Conservation (phyloP, 768 basidiomycete genomes). For the Butyriboletus loyo region DNA sequence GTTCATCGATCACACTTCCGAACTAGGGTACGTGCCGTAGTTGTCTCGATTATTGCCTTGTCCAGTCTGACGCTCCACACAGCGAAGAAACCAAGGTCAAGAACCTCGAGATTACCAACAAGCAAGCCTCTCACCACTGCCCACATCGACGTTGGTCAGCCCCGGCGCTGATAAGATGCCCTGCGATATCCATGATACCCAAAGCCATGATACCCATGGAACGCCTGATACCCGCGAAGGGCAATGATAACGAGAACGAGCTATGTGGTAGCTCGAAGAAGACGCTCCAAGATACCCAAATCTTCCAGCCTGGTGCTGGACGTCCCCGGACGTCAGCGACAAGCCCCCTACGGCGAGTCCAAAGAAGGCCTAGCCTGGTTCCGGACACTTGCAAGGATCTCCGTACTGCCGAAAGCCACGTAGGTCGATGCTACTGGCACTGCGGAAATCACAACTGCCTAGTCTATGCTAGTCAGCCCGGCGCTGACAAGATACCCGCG, state of each 20-base stretch:
- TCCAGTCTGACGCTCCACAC: neutral
- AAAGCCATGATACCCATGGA: neutral
- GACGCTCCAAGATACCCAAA: neutral
- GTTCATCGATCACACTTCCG: neutral
- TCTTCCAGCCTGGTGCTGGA: neutral
- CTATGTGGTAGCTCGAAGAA: neutral
- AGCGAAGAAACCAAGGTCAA: neutral
- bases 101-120: neutral
- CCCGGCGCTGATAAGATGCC: slow-evolving; percentile 4
- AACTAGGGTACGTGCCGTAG: slow-evolving; percentile 1
- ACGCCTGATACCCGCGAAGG: neutral
- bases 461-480: neutral
- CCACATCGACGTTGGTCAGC: neutral
- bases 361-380: neutral
- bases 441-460: neutral
- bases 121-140: neutral
- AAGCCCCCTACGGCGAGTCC: neutral
- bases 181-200: slow-evolving; percentile 1
- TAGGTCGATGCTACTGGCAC: no score
- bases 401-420: no score
- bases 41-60: neutral
- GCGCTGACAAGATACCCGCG: slow-evolving; percentile 5
- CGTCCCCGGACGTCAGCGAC: neutral
- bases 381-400: no score
- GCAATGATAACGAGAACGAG: slow-evolving; percentile 11